phyloP scores from a whole-genome alignment of 257 asterid species.

The Solanum chiquidenum region DNA sequence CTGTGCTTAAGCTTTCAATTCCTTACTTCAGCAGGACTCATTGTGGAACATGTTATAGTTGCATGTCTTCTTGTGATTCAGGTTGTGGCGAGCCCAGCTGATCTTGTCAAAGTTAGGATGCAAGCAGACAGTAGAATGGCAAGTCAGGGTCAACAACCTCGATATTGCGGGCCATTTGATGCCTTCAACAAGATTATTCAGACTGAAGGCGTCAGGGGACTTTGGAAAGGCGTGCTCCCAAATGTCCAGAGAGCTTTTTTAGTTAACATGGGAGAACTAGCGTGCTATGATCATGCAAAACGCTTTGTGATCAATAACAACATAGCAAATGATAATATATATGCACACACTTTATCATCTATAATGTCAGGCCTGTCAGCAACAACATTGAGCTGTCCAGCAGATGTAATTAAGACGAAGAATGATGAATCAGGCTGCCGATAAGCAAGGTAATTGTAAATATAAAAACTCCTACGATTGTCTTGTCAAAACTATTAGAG shows the following conservation, averaged over 20 bases:
- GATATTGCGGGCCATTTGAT: constrained; percentile 50
- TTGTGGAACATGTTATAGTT: background rate
- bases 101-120: constrained; percentile 86
- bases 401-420: constrained; percentile 82
- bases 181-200: constrained; percentile 56
- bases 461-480: constrained; percentile 63
- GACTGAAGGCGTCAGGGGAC: constrained; percentile 55
- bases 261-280: constrained; percentile 91
- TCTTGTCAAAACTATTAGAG: constrained; percentile 53
- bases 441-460: constrained; percentile 9
- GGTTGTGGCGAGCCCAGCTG: constrained; percentile 93
- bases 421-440: constrained; percentile 61
- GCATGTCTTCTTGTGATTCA: constrained; percentile 15
- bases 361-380: constrained; percentile 73
- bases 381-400: constrained; percentile 76
- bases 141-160: constrained; percentile 40
- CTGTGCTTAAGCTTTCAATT: background rate
- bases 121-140: constrained; percentile 60
- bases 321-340: constrained; percentile 56
- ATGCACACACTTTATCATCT: constrained; percentile 72
- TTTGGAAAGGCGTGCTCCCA: constrained; percentile 75
- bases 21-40: background rate
- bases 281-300: constrained; percentile 82
- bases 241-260: constrained; percentile 75
- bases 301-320: constrained; percentile 36